Conservation (phyloP, 2,329 filamentous ascomycete species). For the Drechmeria coniospora region DNA sequence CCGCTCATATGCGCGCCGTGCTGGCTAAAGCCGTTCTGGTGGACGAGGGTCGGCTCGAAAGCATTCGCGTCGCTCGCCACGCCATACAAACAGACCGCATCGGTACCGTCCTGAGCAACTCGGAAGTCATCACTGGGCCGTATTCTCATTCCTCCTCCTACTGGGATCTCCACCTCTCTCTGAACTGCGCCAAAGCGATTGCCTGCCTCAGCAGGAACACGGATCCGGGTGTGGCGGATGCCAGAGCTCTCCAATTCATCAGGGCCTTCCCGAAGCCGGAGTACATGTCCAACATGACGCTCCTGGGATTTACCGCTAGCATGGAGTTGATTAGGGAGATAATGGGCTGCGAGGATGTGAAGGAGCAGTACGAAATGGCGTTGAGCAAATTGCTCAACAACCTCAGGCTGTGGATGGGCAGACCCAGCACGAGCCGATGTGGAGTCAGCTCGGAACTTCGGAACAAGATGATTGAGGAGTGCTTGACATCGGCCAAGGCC, state of each 20-base stretch:
- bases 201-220: conserved; percentile 37
- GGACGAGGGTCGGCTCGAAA: conserved; percentile 35
- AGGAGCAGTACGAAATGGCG: conserved; percentile 28
- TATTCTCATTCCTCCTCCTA: conserved; percentile 23
- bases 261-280: conserved; percentile 30
- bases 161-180: conserved; percentile 38
- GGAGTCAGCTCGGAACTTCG: conserved; percentile 37
- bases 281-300: conserved; percentile 28
- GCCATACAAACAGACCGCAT: conserved; percentile 24
- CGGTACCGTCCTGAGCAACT: conserved; percentile 9
- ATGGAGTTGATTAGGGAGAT: conserved; percentile 43
- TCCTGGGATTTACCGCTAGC: conserved; percentile 44
- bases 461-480: conserved; percentile 37
- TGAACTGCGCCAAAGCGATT: conserved; percentile 45
- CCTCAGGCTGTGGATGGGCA: conserved; percentile 46
- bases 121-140: conserved; percentile 29
- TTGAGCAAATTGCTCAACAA: conserved; percentile 42
- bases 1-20: conserved; percentile 46
- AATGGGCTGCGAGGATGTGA: conserved; percentile 28
- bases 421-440: conserved; percentile 31
- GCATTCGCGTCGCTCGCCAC: conserved; percentile 40
- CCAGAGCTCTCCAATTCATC: conserved; percentile 31
- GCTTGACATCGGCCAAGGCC: conserved; percentile 38
- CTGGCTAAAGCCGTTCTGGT: conserved; percentile 43
- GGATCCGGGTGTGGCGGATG: conserved; percentile 16